A percentile compares a stretch with the other conserved stretches of the same genome.
These are phyloP conservation scores for Heritiera fomes DNA, from an alignment of 345 rosid species.

Conservation along the genomic window DNA sequence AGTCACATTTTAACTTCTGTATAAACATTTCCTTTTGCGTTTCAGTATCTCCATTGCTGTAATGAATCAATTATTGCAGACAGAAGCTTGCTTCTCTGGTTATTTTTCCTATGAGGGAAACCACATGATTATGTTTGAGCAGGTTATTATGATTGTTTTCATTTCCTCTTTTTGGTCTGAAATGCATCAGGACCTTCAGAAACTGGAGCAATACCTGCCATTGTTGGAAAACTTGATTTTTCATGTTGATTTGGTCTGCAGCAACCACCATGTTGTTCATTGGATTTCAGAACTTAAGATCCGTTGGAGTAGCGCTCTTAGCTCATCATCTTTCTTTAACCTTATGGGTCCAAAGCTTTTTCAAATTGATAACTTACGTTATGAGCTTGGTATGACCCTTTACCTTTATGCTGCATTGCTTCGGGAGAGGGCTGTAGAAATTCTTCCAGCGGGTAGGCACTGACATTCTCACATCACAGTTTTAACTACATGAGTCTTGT, in stretches of 20 bases:
- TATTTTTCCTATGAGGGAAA: not conserved
- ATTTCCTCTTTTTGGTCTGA: not conserved
- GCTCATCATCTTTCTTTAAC: constrained; percentile 50
- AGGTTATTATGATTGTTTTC: constrained; percentile 19
- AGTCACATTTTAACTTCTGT: not conserved
- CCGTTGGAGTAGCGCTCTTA: constrained; percentile 67
- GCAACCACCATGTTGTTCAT: constrained; percentile 31
- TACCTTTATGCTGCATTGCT: constrained; percentile 62
- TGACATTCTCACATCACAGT: not conserved
- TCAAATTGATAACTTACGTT: constrained; percentile 57
- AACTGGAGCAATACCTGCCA: constrained; percentile 65
- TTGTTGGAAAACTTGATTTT: constrained; percentile 60
- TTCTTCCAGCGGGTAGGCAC: constrained; percentile 52
- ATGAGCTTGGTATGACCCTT: constrained; percentile 67
- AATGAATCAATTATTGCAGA: not conserved
- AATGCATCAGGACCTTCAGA: constrained; percentile 60
- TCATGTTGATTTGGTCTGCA: constrained; percentile 42
- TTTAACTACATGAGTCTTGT: not conserved
- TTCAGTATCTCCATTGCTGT: not conserved
- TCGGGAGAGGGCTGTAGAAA: constrained; percentile 67
- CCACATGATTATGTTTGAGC: not conserved
- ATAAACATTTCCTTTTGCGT: not conserved
- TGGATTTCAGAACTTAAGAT: constrained; percentile 60
- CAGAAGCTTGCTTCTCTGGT: not conserved
- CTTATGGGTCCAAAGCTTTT: constrained; percentile 55